Conservation (phyloP, 2,329 filamentous ascomycete genomes). For the Colletotrichum graminicola region DNA sequence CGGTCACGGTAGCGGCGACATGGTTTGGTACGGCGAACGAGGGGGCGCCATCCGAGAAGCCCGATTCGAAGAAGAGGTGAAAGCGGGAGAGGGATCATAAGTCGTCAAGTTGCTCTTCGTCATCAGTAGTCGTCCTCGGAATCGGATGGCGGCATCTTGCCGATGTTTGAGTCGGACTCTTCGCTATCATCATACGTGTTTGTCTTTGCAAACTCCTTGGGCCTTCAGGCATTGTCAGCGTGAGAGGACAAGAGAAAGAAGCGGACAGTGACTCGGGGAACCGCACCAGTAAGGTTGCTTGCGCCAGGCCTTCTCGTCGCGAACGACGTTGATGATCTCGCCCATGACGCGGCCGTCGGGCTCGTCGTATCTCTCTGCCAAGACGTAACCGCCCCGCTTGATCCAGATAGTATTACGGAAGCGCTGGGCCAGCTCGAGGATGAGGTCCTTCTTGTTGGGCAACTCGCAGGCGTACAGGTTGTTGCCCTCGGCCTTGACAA, state of each 20-base stretch:
- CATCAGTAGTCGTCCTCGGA: constrained; percentile 73
- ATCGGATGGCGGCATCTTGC: constrained; percentile 86
- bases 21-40: constrained; percentile 69
- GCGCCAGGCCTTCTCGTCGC: constrained; percentile 92
- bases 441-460: constrained; percentile 72
- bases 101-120: constrained; percentile 15
- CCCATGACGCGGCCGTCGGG: constrained; percentile 84
- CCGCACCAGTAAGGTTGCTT: constrained; percentile 88
- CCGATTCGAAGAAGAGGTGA: constrained; percentile 44
- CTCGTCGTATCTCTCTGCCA: constrained; percentile 78
- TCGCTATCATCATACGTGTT: constrained; percentile 73
- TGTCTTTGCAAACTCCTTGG: constrained; percentile 80
- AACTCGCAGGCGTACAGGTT: constrained; percentile 86
- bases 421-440: constrained; percentile 84
- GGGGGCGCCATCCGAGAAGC: constrained; percentile 45
- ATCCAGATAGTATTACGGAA: constrained; percentile 97
- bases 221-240: constrained; percentile 64
- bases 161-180: constrained; percentile 82
- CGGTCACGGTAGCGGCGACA: constrained; percentile 72
- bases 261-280: neutral
- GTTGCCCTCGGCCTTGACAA: constrained; percentile 88
- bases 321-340: constrained; percentile 92
- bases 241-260: too few relatives aligned
- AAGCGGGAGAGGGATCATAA: neutral
- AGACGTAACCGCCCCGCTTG: constrained; percentile 86